Base-by-base conservation (phyloP, 345 rosid genomes). In the Eucalyptus shirleyi region DNA sequence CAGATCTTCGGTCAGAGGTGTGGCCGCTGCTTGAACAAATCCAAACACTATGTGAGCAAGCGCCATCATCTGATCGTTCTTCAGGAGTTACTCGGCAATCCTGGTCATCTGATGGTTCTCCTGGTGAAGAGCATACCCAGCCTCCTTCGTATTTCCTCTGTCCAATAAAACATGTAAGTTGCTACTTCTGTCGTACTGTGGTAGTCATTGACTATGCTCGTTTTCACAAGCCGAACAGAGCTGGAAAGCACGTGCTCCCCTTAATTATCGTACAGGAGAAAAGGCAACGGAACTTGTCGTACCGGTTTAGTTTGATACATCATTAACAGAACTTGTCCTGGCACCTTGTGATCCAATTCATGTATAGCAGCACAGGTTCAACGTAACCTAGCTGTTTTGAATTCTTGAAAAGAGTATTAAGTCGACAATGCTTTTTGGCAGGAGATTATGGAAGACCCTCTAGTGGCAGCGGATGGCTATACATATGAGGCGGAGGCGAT, bases 361-460 rank as follows among this genome's bases (percentile, higher is more conserved):
- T 53, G 24, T 53, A 53, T 53, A 53, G 59, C 59, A 21, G 59
- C 59, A 53, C 45, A 72, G 45, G 82, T 10, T 50, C 45, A 72
- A 19, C 26, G 45, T 37, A 40, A 19, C 26, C 45, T 19, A 42
- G 4, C 82, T 6, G 44, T 62, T 37, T 42, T 17, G 51, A 34
- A 12, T 51, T 53, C 44, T 32, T 56, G 4, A n/a, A 4, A 60
- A 18, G 17, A n/a, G 42, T 53, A 16, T 2, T 87, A 17, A 87
- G 82, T 34, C 26, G 45, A 10, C 82, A 18, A 37, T 90, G 34
- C 53, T 24, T 19, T 81, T 60, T 91, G 87, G 87, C 93, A 97
- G 99, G 99, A 97, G 90, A 94, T 97, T 23, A 97, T 97, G 99
- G 95, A 87, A 92, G 98, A 96, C 88, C 99, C 98, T 14, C 94